These are phyloP conservation scores for Theobroma cacao DNA, from an alignment of 345 rosid genomes.

Conservation along the genomic window DNA sequence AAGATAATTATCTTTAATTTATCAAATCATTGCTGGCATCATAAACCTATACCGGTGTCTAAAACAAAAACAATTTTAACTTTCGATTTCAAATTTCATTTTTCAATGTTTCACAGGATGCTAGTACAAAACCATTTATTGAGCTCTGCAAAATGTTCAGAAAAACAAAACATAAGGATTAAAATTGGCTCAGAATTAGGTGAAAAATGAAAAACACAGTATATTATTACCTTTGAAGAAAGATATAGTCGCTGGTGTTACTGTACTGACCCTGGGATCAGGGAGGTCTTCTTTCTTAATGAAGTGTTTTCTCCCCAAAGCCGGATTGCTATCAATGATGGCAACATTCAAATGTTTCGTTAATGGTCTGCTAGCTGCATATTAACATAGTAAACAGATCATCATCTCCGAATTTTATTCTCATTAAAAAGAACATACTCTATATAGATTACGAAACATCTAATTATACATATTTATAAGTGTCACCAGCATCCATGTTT, in stretches of 20 bases:
- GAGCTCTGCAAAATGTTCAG: background rate
- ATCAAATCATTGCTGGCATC: background rate
- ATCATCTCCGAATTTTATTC: background rate
- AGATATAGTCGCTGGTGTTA: slow-evolving; percentile 82
- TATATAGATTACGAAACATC: background rate
- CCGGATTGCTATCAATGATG: slow-evolving; percentile 82
- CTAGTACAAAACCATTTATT: background rate
- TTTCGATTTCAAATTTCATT: background rate
- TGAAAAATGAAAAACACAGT: background rate
- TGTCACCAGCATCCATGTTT: background rate
- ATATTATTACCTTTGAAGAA: slow-evolving; percentile 66
- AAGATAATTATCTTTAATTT: background rate
- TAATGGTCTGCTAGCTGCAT: slow-evolving; percentile 75
- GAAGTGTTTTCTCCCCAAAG: slow-evolving; percentile 41
- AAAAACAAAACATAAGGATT: background rate
- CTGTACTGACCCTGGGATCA: slow-evolving; percentile 92
- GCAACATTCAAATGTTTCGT: slow-evolving; percentile 84
- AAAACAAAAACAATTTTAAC: too few relatives aligned
- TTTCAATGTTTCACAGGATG: background rate
- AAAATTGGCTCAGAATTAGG: background rate
- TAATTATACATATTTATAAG: background rate
- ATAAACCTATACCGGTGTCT: background rate
- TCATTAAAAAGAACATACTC: background rate
- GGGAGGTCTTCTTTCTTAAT: slow-evolving; percentile 70
- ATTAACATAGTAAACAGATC: background rate